These are phyloP conservation scores for Trichoderma reesei DNA, from an alignment of 495 filamentous ascomycete species.

Conservation along the genomic window DNA sequence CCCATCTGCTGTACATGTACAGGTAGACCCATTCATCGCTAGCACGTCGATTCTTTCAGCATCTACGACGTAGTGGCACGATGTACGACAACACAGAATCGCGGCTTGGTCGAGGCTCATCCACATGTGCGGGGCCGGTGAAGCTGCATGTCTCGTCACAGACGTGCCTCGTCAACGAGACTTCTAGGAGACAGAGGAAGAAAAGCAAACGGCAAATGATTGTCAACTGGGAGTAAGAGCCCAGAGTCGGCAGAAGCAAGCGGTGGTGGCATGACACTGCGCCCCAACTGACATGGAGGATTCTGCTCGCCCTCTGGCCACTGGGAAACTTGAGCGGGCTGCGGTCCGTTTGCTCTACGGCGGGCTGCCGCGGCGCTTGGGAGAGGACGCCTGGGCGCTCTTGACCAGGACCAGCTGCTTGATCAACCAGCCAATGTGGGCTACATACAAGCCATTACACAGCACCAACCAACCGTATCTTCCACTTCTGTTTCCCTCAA, in stretches of 20 bases:
- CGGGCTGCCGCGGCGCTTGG: neutral
- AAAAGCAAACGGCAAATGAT: neutral
- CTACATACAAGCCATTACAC: neutral
- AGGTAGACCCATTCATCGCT: too few relatives aligned
- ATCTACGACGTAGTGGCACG: neutral
- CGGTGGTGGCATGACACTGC: neutral
- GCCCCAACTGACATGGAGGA: neutral
- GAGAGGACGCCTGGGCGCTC: neutral
- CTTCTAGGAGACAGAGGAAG: neutral
- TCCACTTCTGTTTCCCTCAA: neutral
- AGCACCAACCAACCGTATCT: neutral
- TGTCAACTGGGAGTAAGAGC: too few relatives aligned
- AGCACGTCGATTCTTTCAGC: neutral
- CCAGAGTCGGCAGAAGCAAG: neutral
- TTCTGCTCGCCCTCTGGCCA: neutral
- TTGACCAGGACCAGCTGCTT: neutral
- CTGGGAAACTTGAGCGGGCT: neutral
- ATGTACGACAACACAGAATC: neutral
- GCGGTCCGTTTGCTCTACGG: neutral
- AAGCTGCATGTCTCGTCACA: constrained; percentile 7
- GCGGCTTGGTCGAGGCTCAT: neutral
- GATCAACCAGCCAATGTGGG: neutral
- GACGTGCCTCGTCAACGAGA: neutral
- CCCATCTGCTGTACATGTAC: too few relatives aligned
- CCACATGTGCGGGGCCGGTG: neutral